A percentile compares a stretch with the other conserved stretches of the same genome.
Conservation (phyloP, 371 early-diverging fungal species). For the Thermomucor indicae-seudaticae region DNA sequence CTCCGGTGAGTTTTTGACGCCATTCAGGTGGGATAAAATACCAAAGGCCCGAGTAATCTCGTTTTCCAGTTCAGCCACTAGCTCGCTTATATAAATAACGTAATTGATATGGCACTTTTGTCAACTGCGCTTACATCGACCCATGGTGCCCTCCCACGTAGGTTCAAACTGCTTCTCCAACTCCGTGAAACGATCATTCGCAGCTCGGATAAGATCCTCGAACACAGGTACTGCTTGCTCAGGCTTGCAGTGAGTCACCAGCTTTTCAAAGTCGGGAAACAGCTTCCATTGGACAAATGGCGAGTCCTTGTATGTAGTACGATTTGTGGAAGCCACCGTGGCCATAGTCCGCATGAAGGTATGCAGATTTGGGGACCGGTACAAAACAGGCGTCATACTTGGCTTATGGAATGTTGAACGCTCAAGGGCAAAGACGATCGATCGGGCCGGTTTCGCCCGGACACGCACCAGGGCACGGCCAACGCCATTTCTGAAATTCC, state of each 20-base stretch:
- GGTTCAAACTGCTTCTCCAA: conserved; percentile 53
- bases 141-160: conserved; percentile 62
- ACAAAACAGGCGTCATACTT: too few species aligned
- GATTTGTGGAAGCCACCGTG: neutral
- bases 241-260: conserved; percentile 36
- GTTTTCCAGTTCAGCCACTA: conserved; percentile 55
- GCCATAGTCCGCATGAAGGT: conserved; percentile 2
- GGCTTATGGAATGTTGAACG: neutral
- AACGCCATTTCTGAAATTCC: neutral
- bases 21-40: conserved; percentile 56
- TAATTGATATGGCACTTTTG: neutral
- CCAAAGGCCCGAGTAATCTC: conserved; percentile 53
- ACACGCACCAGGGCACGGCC: neutral
- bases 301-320: conserved; percentile 11
- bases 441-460: neutral
- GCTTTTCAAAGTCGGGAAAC: conserved; percentile 53
- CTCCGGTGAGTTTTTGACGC: conserved; percentile 57
- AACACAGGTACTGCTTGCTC: conserved; percentile 52
- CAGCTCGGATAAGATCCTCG: conserved; percentile 36
- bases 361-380: neutral
- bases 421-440: neutral
- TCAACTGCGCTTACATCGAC: conserved; percentile 29
- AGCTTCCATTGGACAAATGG: conserved; percentile 49
- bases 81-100: neutral
- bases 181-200: conserved; percentile 42